Evolutionary conservation across 371 early-diverging fungal species (phyloP).

Genomic region (Nematocida ausubeli): DNA sequence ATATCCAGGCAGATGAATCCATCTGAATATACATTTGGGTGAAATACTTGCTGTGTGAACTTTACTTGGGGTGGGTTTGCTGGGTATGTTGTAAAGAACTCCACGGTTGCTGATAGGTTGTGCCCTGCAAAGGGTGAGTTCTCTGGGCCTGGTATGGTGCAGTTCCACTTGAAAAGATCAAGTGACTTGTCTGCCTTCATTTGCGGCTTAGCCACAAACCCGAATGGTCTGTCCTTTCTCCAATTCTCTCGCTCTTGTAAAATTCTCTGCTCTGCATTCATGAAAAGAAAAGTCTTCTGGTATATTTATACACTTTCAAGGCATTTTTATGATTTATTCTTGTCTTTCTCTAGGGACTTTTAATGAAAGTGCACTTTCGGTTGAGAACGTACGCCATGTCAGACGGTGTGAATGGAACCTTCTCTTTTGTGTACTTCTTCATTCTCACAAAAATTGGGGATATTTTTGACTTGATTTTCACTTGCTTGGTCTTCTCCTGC

Average conservation of each 20-base stretch:
- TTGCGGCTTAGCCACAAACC: conserved; percentile 48
- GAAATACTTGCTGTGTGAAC: conserved; percentile 93
- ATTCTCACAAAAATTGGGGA: conserved; percentile 7
- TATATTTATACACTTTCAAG: neutral
- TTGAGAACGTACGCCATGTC: conserved; percentile 22
- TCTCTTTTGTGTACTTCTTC: conserved; percentile 11
- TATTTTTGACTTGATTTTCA: conserved; percentile 11
- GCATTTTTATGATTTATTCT: neutral
- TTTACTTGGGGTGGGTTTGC: conserved; percentile 92
- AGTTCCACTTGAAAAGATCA: conserved; percentile 60
- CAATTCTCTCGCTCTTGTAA: conserved; percentile 54
- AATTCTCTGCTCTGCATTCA: conserved; percentile 51
- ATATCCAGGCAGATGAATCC: conserved; percentile 97
- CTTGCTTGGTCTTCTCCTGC: neutral
- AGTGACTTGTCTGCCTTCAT: conserved; percentile 1
- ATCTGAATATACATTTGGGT: conserved; percentile 95
- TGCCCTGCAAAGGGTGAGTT: conserved; percentile 97
- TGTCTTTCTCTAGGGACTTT: neutral
- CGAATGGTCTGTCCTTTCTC: conserved; percentile 53
- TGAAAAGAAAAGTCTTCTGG: conserved; percentile 13
- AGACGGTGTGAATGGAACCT: neutral
- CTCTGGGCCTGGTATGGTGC: conserved; percentile 81
- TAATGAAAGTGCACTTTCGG: conserved; percentile 1
- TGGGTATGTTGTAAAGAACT: conserved; percentile 92
- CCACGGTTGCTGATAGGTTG: conserved; percentile 85